Evolutionary conservation across 192 early-diverging fungal species (phyloP).

Genomic region (Gryganskiella cystojenkinii): DNA sequence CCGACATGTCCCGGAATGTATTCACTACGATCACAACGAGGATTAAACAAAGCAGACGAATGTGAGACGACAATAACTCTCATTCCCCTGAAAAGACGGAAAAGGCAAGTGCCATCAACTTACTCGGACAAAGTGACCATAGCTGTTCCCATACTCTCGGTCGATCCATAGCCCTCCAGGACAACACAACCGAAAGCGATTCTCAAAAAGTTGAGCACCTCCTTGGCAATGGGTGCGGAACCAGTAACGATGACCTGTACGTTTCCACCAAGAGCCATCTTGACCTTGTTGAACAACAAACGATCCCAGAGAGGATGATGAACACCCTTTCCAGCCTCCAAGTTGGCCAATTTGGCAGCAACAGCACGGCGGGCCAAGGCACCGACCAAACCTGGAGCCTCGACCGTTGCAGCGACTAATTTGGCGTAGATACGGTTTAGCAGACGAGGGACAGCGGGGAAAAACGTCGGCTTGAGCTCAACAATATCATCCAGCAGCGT

Average conservation of each 20-base stretch:
- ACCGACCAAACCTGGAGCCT: constrained; percentile 64
- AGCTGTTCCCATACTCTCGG: constrained; percentile 49
- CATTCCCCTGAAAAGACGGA: too few species aligned
- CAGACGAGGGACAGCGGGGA: constrained; percentile 87
- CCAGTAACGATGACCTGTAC: constrained; percentile 69
- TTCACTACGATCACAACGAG: constrained; percentile 61
- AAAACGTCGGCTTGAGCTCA: constrained; percentile 79
- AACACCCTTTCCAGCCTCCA: constrained; percentile 62
- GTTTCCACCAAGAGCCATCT: constrained; percentile 78
- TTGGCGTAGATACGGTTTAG: constrained; percentile 86
- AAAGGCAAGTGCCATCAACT: neutral
- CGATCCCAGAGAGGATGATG: constrained; percentile 86
- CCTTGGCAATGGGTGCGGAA: constrained; percentile 71
- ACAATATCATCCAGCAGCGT: constrained; percentile 86
- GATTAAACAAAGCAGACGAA: constrained; percentile 22
- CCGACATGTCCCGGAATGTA: constrained; percentile 82
- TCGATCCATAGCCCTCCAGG: constrained; percentile 64
- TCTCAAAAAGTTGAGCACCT: constrained; percentile 72
- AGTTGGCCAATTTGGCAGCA: constrained; percentile 64
- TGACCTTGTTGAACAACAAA: constrained; percentile 86
- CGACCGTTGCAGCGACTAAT: constrained; percentile 53
- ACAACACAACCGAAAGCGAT: constrained; percentile 71
- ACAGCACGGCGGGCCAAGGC: constrained; percentile 64
- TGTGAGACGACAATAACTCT: neutral
- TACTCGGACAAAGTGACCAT: constrained; percentile 46